These are phyloP conservation scores for Phytopythium mirpurense DNA, from an alignment of 352 stramenopile genomes.

Conservation along the genomic window DNA sequence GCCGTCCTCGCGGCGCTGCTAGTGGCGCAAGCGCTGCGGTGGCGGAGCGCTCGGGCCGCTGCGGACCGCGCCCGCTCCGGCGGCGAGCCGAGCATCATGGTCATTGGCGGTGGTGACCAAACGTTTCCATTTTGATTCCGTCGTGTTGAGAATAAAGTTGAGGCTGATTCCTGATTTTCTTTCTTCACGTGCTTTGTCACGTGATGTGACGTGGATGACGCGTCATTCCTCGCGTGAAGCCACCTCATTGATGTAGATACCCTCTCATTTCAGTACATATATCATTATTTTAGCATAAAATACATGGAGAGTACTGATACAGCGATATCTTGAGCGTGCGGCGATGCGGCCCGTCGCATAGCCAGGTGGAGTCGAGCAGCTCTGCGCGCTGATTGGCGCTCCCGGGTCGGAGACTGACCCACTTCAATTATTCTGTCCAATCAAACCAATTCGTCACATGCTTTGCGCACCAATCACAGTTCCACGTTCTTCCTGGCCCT, in stretches of 20 bases:
- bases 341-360: not conserved
- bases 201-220: not conserved
- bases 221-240: no score
- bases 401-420: not conserved
- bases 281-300: not conserved
- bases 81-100: conserved; percentile 5
- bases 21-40: not conserved
- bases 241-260: no score
- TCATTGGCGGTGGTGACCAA: not conserved
- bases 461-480: not conserved
- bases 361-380: no score
- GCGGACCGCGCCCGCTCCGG: not conserved
- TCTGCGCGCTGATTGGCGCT: not conserved
- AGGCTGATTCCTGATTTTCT: no score
- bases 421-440: not conserved
- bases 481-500: not conserved
- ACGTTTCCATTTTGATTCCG: not conserved
- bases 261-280: not conserved
- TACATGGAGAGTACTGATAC: not conserved
- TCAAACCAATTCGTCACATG: not conserved
- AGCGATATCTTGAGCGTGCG: not conserved
- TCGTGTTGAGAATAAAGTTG: no score
- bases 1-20: conserved; percentile 1
- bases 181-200: no score
- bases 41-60: not conserved